Conservation (phyloP, 768 basidiomycete genomes). For the Floccularia luteovirens region DNA sequence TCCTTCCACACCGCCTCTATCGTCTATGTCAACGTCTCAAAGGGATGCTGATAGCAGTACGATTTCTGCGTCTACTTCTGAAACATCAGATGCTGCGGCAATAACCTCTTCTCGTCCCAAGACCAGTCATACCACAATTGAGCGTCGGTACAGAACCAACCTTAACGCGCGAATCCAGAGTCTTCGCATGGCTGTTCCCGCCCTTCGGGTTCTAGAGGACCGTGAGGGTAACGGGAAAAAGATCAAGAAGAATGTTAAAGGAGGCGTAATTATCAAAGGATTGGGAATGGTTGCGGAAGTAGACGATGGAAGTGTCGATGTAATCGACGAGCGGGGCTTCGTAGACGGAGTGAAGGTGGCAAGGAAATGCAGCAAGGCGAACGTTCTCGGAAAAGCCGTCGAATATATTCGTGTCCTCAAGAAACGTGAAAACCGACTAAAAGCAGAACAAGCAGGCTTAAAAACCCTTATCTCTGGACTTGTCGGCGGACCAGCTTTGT, state of each 20-base stretch:
- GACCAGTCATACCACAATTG: constrained; percentile 86
- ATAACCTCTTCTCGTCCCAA: constrained; percentile 45
- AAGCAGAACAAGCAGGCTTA: constrained; percentile 69
- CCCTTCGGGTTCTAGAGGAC: constrained; percentile 70
- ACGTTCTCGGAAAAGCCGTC: constrained; percentile 83
- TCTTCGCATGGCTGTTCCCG: constrained; percentile 75
- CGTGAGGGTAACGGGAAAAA: constrained; percentile 40
- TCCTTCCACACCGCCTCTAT: constrained; percentile 26
- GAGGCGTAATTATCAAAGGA: constrained; percentile 27
- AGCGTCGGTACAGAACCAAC: constrained; percentile 83
- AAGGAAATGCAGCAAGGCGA: constrained; percentile 86
- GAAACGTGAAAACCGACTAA: constrained; percentile 63
- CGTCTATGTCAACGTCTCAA: constrained; percentile 11
- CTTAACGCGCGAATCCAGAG: constrained; percentile 81
- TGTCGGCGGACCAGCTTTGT: constrained; percentile 64
- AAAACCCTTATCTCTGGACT: constrained; percentile 62
- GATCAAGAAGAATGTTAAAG: constrained; percentile 38
- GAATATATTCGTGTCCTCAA: constrained; percentile 90
- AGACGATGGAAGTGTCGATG: constrained; percentile 35
- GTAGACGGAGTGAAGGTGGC: constrained; percentile 92
- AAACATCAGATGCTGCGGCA: too few species aligned
- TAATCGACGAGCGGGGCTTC: constrained; percentile 77
- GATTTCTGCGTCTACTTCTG: too few species aligned
- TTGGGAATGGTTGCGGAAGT: constrained; percentile 20
- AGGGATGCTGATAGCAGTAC: too few species aligned